These are phyloP conservation scores for Coffea humblotiana DNA, from an alignment of 305 asterid genomes.

Conservation along the genomic window DNA sequence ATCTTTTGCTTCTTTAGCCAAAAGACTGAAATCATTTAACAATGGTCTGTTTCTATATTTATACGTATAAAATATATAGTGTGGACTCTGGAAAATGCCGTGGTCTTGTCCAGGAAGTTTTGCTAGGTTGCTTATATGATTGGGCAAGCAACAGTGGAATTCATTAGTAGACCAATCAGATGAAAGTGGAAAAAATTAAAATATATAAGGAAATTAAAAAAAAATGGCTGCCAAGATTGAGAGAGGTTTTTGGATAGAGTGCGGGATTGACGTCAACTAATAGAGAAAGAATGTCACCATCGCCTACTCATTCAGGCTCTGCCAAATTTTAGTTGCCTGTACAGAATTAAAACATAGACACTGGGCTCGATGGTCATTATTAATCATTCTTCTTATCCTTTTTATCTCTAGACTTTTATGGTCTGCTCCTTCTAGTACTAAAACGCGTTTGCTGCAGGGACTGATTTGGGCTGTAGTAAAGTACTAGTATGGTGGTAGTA, in stretches of 20 bases:
- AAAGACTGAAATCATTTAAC: neutral
- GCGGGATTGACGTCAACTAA: slow-evolving; percentile 2
- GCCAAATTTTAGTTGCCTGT: neutral
- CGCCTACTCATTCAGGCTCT: slow-evolving; percentile 13
- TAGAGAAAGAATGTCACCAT: slow-evolving; percentile 11
- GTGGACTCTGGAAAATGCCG: neutral
- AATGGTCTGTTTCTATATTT: neutral
- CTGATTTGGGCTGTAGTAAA: too few relatives aligned
- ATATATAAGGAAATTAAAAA: neutral
- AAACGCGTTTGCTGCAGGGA: neutral
- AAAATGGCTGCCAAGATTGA: neutral
- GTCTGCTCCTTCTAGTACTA: neutral
- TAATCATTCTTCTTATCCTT: neutral
- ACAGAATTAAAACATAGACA: neutral
- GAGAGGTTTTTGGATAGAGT: neutral
- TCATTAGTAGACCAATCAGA: neutral
- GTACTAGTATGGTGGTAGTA: too few relatives aligned
- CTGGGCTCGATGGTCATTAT: slow-evolving; percentile 7
- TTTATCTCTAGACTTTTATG: neutral
- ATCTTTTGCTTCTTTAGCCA: slow-evolving; percentile 14
- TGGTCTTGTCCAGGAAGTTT: slow-evolving; percentile 10
- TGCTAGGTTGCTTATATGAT: slow-evolving; percentile 7
- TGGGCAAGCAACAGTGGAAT: slow-evolving; percentile 6
- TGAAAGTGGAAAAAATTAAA: neutral
- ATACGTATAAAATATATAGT: neutral